Evolutionary conservation across 2,329 filamentous ascomycete species (phyloP).

Genomic region (Neofusicoccum ribis): DNA sequence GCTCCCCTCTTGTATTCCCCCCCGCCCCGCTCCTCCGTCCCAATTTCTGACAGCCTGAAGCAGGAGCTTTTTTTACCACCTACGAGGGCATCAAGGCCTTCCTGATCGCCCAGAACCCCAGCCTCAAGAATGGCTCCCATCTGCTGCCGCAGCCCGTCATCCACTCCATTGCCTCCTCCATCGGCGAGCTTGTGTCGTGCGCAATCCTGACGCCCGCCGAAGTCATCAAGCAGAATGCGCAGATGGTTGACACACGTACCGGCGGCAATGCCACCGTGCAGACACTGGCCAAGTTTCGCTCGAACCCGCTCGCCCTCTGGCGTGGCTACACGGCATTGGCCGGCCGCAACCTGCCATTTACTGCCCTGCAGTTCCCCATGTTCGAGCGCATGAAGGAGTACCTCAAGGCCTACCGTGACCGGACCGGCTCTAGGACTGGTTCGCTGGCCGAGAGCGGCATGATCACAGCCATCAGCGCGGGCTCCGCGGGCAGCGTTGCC

Average conservation of each 20-base stretch:
- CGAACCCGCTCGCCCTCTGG: slow-evolving; percentile 58
- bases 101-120: slow-evolving; percentile 55
- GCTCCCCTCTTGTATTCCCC: slow-evolving; percentile 70
- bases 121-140: slow-evolving; percentile 25
- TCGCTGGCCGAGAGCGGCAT: slow-evolving; percentile 65
- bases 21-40: neutral
- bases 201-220: slow-evolving; percentile 85
- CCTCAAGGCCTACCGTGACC: slow-evolving; percentile 50
- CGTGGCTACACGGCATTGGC: slow-evolving; percentile 79
- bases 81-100: slow-evolving; percentile 75
- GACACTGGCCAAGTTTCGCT: slow-evolving; percentile 58
- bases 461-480: slow-evolving; percentile 74
- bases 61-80: slow-evolving; percentile 85
- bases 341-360: slow-evolving; percentile 82
- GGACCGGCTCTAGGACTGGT: slow-evolving; percentile 37
- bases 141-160: slow-evolving; percentile 67
- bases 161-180: slow-evolving; percentile 71
- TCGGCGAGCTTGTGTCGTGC: slow-evolving; percentile 82
- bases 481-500: slow-evolving; percentile 70
- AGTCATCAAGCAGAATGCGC: slow-evolving; percentile 90
- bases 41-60: slow-evolving; percentile 40
- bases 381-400: slow-evolving; percentile 69
- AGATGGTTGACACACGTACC: slow-evolving; percentile 63
- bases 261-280: slow-evolving; percentile 51
- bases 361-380: slow-evolving; percentile 83